phyloP scores from a whole-genome alignment of 2,329 filamentous ascomycete genomes.

The Thermochaetoides dissita region DNA sequence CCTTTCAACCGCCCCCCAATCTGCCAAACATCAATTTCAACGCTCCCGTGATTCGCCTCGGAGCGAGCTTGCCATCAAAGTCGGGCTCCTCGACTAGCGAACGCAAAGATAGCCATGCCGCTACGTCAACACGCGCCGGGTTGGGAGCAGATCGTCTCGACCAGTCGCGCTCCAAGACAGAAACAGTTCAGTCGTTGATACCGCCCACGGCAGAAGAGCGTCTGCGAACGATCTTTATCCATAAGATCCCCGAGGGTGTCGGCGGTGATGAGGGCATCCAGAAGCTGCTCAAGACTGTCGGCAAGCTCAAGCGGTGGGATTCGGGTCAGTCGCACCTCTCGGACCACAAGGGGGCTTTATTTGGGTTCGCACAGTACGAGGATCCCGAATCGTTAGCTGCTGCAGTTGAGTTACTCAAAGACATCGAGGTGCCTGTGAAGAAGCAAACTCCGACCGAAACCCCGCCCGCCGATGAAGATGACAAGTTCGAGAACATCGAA shows the following conservation, averaged over 20 bases:
- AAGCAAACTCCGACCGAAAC: conserved; percentile 42
- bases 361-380: conserved; percentile 93
- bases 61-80: conserved; percentile 51
- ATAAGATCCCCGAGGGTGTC: conserved; percentile 66
- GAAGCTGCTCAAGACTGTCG: conserved; percentile 61
- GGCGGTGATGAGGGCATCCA: conserved; percentile 69
- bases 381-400: conserved; percentile 76
- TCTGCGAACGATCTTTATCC: conserved; percentile 77
- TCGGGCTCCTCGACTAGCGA: conserved; percentile 29
- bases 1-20: conserved; percentile 78
- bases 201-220: conserved; percentile 86
- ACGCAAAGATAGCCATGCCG: conserved; percentile 32
- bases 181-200: conserved; percentile 58
- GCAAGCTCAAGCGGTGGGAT: conserved; percentile 74
- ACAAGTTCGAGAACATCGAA: conserved; percentile 42
- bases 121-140: conserved; percentile 29
- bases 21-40: conserved; percentile 98
- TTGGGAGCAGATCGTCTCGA: conserved; percentile 49
- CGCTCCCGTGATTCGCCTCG: conserved; percentile 86
- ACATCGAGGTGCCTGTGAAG: conserved; percentile 69
- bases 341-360: conserved; percentile 70
- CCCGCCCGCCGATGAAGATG: conserved; percentile 24
- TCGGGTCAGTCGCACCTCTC: conserved; percentile 44
- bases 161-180: conserved; percentile 55
- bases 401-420: conserved; percentile 70